Percentiles rank a stretch among this genome's conserved stretches.
These are phyloP conservation scores for Mallotus nudiflorus DNA, from an alignment of 345 rosid genomes.

Conservation along the genomic window DNA sequence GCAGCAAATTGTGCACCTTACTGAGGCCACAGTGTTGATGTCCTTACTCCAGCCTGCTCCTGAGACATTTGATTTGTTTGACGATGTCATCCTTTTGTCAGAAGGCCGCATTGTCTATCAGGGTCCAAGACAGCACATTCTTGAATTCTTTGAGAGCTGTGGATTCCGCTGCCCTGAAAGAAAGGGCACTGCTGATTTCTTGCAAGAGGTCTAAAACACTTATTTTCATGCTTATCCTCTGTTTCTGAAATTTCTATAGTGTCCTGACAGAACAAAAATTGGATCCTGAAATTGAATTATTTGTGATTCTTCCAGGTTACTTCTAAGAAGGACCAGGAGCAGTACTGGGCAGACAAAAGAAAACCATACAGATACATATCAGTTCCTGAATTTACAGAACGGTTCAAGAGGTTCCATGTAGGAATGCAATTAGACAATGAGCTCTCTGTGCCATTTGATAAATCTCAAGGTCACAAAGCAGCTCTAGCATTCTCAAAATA, in stretches of 20 bases:
- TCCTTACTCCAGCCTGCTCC: constrained; percentile 93
- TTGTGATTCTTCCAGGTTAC: constrained; percentile 53
- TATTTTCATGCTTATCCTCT: too few species aligned
- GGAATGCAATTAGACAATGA: constrained; percentile 64
- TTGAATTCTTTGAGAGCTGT: constrained; percentile 65
- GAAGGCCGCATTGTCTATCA: constrained; percentile 87
- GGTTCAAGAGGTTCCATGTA: constrained; percentile 65
- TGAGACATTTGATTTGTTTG: constrained; percentile 87
- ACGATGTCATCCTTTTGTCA: constrained; percentile 70
- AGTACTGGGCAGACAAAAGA: constrained; percentile 65
- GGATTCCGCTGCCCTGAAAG: constrained; percentile 85
- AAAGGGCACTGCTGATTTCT: constrained; percentile 87
- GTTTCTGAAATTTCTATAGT: too few species aligned
- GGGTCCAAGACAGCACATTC: constrained; percentile 71
- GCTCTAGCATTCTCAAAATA: constrained; percentile 64
- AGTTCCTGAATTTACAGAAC: constrained; percentile 56
- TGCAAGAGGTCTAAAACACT: constrained; percentile 75
- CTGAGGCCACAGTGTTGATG: constrained; percentile 73
- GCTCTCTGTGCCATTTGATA: constrained; percentile 64
- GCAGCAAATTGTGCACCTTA: constrained; percentile 73
- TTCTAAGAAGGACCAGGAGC: constrained; percentile 90
- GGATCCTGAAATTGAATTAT: background rate
- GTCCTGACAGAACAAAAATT: background rate
- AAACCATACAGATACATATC: constrained; percentile 64
- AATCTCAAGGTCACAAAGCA: constrained; percentile 58